Evolutionary conservation across 441 rosid genomes (phyloP).

Genomic region (Dalechampia spathulata): DNA sequence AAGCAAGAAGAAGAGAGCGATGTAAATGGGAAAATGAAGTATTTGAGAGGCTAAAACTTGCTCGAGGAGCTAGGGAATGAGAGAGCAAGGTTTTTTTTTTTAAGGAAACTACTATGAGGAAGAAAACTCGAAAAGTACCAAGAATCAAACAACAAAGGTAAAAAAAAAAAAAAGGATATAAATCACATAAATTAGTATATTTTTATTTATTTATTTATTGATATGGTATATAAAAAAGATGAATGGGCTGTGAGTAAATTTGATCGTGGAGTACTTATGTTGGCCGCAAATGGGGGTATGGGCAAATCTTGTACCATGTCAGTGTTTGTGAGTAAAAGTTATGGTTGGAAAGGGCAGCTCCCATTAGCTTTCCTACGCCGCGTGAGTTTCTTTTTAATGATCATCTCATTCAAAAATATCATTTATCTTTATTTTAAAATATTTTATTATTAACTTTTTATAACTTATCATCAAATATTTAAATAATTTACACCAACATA

Average conservation of each 20-base stretch:
- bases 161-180: background rate
- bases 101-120: slow-evolving; percentile 4
- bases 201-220: too few species aligned
- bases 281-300: background rate
- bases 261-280: too few species aligned
- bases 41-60: slow-evolving; percentile 12
- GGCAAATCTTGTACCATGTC: slow-evolving; percentile 4
- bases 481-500: too few species aligned
- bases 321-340: background rate
- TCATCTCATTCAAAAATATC: too few species aligned
- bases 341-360: slow-evolving; percentile 19
- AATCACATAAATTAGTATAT: too few species aligned
- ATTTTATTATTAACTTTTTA: too few species aligned
- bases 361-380: slow-evolving; percentile 19
- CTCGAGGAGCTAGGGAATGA: slow-evolving; percentile 12
- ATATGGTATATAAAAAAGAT: too few species aligned
- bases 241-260: too few species aligned
- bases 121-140: slow-evolving; percentile 4
- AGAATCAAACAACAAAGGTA: background rate
- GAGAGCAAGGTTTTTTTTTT: background rate
- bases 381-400: slow-evolving; percentile 3
- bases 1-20: background rate
- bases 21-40: background rate
- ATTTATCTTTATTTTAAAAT: too few species aligned
- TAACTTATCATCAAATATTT: too few species aligned